These are phyloP conservation scores for Stramenopiles sp. DNA, from an alignment of 352 stramenopile species.

Conservation along the genomic window DNA sequence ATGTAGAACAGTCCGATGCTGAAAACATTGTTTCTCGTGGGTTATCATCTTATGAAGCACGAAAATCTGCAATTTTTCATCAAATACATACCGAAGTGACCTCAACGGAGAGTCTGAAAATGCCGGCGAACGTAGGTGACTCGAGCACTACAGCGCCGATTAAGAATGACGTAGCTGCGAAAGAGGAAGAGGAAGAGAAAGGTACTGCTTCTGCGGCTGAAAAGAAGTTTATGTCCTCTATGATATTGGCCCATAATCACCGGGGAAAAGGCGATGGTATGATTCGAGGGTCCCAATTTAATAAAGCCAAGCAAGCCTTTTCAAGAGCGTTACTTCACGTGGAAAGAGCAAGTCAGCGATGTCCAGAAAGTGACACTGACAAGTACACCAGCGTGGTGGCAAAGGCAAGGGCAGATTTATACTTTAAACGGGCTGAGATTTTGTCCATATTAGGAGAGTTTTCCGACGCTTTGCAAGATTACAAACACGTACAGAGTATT, in stretches of 20 bases:
- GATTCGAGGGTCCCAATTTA: background rate
- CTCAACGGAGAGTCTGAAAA: background rate
- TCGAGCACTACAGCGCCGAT: background rate
- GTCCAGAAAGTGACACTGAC: background rate
- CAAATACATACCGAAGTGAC: background rate
- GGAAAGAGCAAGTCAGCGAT: background rate
- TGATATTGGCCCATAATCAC: background rate
- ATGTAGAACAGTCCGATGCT: background rate
- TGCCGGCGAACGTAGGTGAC: background rate
- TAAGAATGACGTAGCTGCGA: background rate
- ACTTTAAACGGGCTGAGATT: background rate
- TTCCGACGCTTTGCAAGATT: background rate
- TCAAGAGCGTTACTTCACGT: background rate
- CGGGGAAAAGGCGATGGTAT: background rate
- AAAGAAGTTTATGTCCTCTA: background rate
- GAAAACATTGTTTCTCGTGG: background rate
- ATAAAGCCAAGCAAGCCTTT: background rate
- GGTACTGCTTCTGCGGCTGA: background rate
- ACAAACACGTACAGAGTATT: background rate
- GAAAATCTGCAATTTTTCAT: background rate
- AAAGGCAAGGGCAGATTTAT: background rate
- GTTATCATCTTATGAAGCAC: background rate
- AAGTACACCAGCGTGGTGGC: background rate
- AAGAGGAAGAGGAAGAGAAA: background rate
- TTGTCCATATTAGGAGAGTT: background rate